Conservation (phyloP, 169 alveolate genomes). For the Neospora caninum region DNA sequence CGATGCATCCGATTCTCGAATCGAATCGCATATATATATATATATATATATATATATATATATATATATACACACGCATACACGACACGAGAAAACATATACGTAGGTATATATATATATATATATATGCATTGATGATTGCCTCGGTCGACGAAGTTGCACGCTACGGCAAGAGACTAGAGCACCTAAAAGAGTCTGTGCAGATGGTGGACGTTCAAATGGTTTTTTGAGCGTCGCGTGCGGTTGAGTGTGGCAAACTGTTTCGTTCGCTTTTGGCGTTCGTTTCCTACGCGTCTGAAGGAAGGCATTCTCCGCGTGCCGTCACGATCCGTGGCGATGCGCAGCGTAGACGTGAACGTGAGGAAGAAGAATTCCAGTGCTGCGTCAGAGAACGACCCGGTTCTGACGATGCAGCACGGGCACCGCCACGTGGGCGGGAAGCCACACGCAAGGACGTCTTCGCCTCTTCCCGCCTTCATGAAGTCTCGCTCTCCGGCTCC, state of each 20-base stretch:
- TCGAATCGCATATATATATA: neutral
- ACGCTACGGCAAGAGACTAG: neutral
- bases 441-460: neutral
- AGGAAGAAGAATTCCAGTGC: constrained; percentile 24
- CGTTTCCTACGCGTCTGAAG: neutral
- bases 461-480: neutral
- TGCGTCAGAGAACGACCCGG: neutral
- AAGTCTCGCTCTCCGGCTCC: neutral
- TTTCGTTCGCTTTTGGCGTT: neutral
- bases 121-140: neutral
- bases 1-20: neutral
- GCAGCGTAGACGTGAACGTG: neutral
- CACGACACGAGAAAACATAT: neutral
- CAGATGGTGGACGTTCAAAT: neutral
- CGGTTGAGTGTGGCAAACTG: no score
- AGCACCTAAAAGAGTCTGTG: neutral
- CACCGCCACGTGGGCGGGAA: neutral
- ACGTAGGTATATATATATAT: neutral
- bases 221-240: no score
- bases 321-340: neutral
- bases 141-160: neutral
- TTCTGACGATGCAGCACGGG: constrained; percentile 26
- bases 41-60: neutral
- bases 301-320: constrained; percentile 7
- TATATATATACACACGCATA: neutral